These are phyloP conservation scores for Gentiana macrophylla DNA, from an alignment of 257 asterid species.

Conservation along the genomic window DNA sequence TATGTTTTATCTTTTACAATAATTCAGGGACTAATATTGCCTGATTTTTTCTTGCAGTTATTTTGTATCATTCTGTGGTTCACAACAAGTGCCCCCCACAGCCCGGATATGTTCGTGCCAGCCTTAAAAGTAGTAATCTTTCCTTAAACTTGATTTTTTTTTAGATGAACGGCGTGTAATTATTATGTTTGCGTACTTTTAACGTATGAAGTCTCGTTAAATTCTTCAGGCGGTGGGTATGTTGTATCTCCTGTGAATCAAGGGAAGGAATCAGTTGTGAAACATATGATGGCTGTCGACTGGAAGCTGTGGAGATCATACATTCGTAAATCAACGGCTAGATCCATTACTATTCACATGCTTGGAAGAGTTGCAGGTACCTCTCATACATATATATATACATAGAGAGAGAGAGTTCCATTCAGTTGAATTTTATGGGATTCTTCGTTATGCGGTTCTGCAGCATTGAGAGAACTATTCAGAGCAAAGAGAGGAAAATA, in stretches of 20 bases:
- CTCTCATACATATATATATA: not conserved
- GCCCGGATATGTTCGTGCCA: constrained; percentile 69
- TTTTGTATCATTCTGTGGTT: constrained; percentile 80
- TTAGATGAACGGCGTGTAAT: too few species aligned
- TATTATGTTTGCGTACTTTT: too few species aligned
- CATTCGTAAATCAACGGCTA: constrained; percentile 49
- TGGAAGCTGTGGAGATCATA: constrained; percentile 90
- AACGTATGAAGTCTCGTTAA: not conserved
- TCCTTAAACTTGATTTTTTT: constrained; percentile 26
- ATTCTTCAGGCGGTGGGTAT: constrained; percentile 78
- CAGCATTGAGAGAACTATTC: constrained; percentile 75
- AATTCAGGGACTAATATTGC: not conserved
- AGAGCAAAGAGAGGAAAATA: constrained; percentile 43
- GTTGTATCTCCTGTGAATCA: constrained; percentile 80
- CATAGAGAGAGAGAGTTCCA: not conserved
- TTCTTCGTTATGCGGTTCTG: constrained; percentile 6
- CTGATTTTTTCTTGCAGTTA: constrained; percentile 35
- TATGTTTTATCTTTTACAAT: constrained; percentile 2
- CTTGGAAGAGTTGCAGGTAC: constrained; percentile 79
- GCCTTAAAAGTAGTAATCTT: constrained; percentile 91
- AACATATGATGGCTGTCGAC: constrained; percentile 95
- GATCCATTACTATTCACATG: constrained; percentile 70
- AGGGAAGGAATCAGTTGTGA: constrained; percentile 70
- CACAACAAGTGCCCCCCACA: constrained; percentile 70
- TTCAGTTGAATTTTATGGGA: constrained; percentile 1